Evolutionary conservation across 2,329 filamentous ascomycete species (phyloP).

Genomic region (Trematosphaeria pertusa): DNA sequence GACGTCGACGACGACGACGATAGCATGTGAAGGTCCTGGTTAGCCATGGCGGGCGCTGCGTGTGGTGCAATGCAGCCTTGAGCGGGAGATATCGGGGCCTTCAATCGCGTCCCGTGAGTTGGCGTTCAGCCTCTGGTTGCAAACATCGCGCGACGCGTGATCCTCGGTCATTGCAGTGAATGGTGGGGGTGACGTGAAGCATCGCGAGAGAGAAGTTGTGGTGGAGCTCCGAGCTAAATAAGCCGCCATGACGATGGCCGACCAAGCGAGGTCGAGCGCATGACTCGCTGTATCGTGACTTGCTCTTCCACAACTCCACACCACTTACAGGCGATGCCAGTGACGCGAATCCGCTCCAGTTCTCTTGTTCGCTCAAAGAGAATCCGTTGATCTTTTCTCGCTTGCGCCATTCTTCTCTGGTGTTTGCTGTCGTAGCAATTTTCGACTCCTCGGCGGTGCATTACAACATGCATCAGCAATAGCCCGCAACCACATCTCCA

Average conservation of each 20-base stretch:
- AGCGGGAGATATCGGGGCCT: conserved; percentile 7
- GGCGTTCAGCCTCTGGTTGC: conserved; percentile 10
- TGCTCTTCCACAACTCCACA: too few relatives aligned
- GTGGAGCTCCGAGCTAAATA: conserved; percentile 12
- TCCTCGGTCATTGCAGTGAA: conserved; percentile 4
- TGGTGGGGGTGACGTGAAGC: conserved; percentile 3
- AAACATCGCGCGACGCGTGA: conserved; percentile 26
- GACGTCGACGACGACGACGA: conserved; percentile 44
- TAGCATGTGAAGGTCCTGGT: conserved; percentile 32
- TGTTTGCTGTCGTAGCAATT: too few relatives aligned
- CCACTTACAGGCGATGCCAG: too few relatives aligned
- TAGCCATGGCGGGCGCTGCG: conserved; percentile 33
- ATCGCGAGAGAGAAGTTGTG: conserved; percentile 11
- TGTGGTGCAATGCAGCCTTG: conserved; percentile 2
- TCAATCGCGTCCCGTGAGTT: conserved; percentile 29
- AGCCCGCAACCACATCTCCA: too few relatives aligned
- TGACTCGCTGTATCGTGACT: conserved; percentile 28
- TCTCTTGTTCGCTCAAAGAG: too few relatives aligned
- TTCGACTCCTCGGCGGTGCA: too few relatives aligned
- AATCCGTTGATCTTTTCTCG: too few relatives aligned
- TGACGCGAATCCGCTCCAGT: too few relatives aligned
- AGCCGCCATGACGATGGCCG: conserved; percentile 29
- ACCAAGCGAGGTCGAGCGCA: conserved; percentile 22
- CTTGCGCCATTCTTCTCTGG: too few relatives aligned
- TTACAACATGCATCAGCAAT: too few relatives aligned